Evolutionary conservation across 192 early-diverging fungal genomes (phyloP).

Genomic region (Entomortierella parvispora): DNA sequence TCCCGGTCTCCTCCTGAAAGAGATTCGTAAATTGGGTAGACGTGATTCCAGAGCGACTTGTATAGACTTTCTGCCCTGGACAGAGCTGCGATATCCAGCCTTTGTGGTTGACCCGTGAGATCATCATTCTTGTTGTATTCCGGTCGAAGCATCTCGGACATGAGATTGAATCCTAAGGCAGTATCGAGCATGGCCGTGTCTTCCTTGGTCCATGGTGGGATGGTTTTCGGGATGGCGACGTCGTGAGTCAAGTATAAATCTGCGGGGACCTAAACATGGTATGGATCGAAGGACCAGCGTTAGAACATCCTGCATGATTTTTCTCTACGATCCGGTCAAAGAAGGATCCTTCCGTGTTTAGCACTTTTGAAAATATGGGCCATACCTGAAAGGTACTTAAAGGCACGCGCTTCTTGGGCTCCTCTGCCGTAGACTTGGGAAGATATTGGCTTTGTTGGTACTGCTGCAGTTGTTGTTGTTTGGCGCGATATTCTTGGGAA

Average conservation of each 20-base stretch:
- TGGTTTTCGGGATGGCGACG: constrained; percentile 19
- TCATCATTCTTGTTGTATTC: constrained; percentile 6
- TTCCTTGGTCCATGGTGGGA: constrained; percentile 3
- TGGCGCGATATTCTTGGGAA: background rate
- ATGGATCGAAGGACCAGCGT: too few species aligned
- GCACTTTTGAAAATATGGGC: too few species aligned
- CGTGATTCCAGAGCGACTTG: constrained; percentile 15
- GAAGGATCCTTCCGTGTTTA: too few species aligned
- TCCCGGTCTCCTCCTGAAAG: constrained; percentile 3
- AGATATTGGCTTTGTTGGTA: background rate
- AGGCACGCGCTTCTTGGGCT: background rate
- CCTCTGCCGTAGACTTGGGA: background rate
- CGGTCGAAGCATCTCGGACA: constrained; percentile 3
- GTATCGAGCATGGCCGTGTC: constrained; percentile 7
- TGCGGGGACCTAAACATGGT: constrained; percentile 18
- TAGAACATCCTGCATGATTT: too few species aligned
- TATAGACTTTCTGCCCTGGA: background rate
- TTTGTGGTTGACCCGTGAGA: too few species aligned
- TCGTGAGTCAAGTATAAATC: constrained; percentile 19
- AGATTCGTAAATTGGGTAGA: constrained; percentile 4
- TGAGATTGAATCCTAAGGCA: constrained; percentile 6
- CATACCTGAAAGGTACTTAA: background rate
- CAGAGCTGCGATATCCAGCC: background rate
- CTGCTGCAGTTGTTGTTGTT: background rate
- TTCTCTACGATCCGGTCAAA: too few species aligned